Base-by-base conservation (phyloP, 1,139 yeast species). In the Kodamaea suecica region DNA sequence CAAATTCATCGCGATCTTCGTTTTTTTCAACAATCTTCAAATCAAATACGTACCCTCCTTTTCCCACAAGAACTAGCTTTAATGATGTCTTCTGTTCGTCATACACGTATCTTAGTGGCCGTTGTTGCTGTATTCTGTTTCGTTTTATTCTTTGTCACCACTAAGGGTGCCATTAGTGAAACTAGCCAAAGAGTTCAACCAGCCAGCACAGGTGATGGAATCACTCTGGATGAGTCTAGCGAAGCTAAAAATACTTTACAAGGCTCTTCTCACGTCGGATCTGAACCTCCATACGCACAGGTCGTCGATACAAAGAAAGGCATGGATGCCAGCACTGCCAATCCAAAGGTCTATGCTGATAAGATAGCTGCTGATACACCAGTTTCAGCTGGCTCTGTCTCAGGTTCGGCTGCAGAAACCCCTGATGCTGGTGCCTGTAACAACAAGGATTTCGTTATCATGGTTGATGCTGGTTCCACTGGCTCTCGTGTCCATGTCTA, bases 401-500 rank as follows among this genome's bases (percentile, higher is more conserved):
- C 35, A 6, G 33, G 17, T 11, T 41, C 27, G 15, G 17, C 35
- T 7, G 28, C 30, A 5, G 21, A 8, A n/a, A 14, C 26, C 12
- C 24, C 36, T 5, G 33, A 14, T 11, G 43, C 27, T 17, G 43
- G 29, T 16, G 19, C 30, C 4, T 65, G 73, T 44, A 52, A 57
- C 31, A 57, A 62, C 33, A 56, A 55, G 16, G 65, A 65, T 31
- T 70, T 52, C 44, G 97, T 90, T 24, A 76, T 92, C 19, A 87
- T 92, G 95, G 70, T 92, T 35, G 98, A 92, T 63, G 98, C 97
- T 3, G 98, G 98, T 10, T 87, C 97, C 3, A 84, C 95, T 5
- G 98, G 98, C 21, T 88, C 97, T 17, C 80, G 98, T 58, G 86
- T 92, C 24, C 98, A 92, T 59, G 83, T 92, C 24, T 92, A 92